A percentile compares a stretch with the other conserved stretches of the same genome.
These are phyloP conservation scores for Malania oleifera DNA, from an alignment of 164 flowering plant genomes.

Conservation along the genomic window DNA sequence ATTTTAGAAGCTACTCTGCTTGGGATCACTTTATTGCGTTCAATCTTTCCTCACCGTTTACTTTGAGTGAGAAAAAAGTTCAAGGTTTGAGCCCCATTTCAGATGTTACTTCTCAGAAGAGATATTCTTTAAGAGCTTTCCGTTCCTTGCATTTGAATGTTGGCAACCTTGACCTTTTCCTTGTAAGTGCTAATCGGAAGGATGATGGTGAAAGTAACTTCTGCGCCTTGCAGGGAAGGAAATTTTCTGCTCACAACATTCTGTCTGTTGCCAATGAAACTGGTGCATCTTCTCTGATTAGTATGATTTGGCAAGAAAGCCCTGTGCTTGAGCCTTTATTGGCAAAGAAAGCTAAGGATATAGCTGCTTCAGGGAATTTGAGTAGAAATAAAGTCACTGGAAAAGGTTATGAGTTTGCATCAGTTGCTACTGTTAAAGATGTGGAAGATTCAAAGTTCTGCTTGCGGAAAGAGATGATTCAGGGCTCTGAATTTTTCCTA, in stretches of 20 bases:
- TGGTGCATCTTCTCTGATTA: conserved; percentile 37
- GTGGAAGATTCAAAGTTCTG: conserved; percentile 34
- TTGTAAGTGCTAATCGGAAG: conserved; percentile 29
- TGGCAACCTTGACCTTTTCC: conserved; percentile 43
- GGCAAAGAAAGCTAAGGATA: conserved; percentile 45
- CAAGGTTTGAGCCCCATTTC: conserved; percentile 14
- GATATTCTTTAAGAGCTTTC: conserved; percentile 26
- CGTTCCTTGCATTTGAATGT: conserved; percentile 50
- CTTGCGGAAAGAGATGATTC: conserved; percentile 57
- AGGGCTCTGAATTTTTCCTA: conserved; percentile 54
- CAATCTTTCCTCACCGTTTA: conserved; percentile 46
- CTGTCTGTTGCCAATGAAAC: conserved; percentile 32
- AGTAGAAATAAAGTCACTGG: conserved; percentile 32
- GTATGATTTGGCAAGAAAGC: conserved; percentile 74
- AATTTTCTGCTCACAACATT: conserved; percentile 41
- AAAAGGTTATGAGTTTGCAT: conserved; percentile 64
- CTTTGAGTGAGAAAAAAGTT: conserved; percentile 17
- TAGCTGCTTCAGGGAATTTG: conserved; percentile 54
- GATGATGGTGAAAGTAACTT: conserved; percentile 16
- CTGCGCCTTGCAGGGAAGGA: conserved; percentile 9
- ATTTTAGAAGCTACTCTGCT: conserved; percentile 23
- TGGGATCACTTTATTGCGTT: conserved; percentile 68
- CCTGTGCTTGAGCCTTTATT: conserved; percentile 69
- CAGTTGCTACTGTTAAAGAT: conserved; percentile 48
- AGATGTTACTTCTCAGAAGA: conserved; percentile 23